Evolutionary conservation across 228 moss, liverwort and hornwort species (phyloP).

Genomic region (Sphagnum fallax): DNA sequence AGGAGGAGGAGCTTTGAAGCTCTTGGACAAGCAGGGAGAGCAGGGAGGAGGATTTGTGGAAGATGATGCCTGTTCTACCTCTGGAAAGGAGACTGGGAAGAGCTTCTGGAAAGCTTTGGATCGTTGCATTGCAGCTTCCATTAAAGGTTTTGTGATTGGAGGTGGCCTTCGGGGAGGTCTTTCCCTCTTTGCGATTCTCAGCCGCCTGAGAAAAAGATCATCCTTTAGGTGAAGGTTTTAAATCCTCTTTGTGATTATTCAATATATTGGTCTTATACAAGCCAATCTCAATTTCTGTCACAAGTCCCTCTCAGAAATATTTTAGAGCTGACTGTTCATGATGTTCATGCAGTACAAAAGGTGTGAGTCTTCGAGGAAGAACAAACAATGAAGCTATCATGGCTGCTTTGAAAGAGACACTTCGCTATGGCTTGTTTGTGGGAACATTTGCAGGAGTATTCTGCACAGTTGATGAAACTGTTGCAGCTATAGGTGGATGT

Average conservation of each 20-base stretch:
- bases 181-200: slow-evolving; percentile 22
- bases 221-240: slow-evolving; percentile 4
- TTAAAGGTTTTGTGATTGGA: slow-evolving; percentile 40
- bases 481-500: slow-evolving; percentile 34
- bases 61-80: slow-evolving; percentile 1
- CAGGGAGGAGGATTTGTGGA: slow-evolving; percentile 1
- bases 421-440: slow-evolving; percentile 44
- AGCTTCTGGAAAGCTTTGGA: slow-evolving; percentile 16
- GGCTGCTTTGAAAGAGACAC: slow-evolving; percentile 34
- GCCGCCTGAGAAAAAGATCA: slow-evolving; percentile 18
- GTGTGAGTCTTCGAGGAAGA: slow-evolving; percentile 17
- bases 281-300: not conserved
- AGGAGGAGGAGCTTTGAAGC: too few relatives aligned
- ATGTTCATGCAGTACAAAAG: not conserved
- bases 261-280: not conserved
- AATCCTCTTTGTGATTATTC: not conserved
- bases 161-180: slow-evolving; percentile 43
- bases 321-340: not conserved
- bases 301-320: not conserved
- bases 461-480: slow-evolving; percentile 35
- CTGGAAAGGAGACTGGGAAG: slow-evolving; percentile 4
- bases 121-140: slow-evolving; percentile 33
- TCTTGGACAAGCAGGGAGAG: not conserved
- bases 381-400: slow-evolving; percentile 24
- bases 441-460: slow-evolving; percentile 49